Conservation (phyloP, 2,329 filamentous ascomycete species). For the Stachybotrys echinatus region DNA sequence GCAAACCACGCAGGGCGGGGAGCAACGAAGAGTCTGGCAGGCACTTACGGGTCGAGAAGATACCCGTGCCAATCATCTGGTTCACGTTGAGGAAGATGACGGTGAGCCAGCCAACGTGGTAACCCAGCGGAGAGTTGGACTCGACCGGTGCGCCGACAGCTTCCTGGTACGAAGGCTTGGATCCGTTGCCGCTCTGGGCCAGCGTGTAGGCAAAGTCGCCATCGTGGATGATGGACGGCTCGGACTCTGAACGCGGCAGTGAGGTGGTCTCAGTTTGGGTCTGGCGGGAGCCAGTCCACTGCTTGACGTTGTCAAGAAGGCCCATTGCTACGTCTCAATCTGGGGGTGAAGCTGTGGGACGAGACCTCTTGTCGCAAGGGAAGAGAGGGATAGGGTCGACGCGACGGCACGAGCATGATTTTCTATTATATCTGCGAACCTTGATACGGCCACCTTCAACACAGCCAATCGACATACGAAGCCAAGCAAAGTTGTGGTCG, state of each 20-base stretch:
- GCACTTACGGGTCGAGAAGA: constrained; percentile 58
- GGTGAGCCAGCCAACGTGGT: constrained; percentile 49
- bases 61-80: constrained; percentile 58
- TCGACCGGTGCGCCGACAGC: constrained; percentile 58
- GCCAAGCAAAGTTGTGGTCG: not conserved
- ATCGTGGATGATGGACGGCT: constrained; percentile 20
- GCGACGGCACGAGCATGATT: not conserved
- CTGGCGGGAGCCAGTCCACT: not conserved
- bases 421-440: not conserved
- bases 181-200: constrained; percentile 41
- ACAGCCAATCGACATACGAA: not conserved
- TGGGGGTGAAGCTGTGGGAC: not conserved
- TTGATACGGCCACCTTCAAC: not conserved
- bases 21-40: not conserved
- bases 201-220: constrained; percentile 36
- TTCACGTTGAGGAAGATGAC: constrained; percentile 57
- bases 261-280: not conserved
- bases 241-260: constrained; percentile 24
- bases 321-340: not conserved
- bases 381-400: not conserved
- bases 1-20: not conserved
- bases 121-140: constrained; percentile 51
- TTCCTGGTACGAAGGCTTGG: constrained; percentile 51
- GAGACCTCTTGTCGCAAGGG: not conserved
- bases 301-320: constrained; percentile 1